Percentiles rank a stretch among this genome's conserved stretches.
Conservation (phyloP, 306 rosid genomes). For the Arachis stenosperma region DNA sequence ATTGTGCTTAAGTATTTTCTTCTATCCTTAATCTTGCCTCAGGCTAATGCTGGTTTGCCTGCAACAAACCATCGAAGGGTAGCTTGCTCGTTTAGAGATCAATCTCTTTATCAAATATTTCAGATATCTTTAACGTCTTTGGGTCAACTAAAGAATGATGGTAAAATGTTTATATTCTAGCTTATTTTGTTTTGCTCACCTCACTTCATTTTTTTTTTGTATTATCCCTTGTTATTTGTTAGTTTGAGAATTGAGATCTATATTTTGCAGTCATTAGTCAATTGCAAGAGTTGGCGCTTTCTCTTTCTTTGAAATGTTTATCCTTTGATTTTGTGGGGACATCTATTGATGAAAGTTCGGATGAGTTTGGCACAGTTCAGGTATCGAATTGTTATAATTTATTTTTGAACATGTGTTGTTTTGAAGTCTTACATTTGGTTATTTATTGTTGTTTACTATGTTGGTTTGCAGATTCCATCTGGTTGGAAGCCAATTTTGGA, state of each 20-base stretch:
- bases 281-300: slow-evolving; percentile 95
- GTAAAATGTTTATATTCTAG: slow-evolving; percentile 46
- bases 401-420: slow-evolving; percentile 1
- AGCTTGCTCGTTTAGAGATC: slow-evolving; percentile 95
- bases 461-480: slow-evolving; percentile 77
- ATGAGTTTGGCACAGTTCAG: slow-evolving; percentile 99
- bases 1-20: slow-evolving; percentile 21
- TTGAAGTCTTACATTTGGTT: slow-evolving; percentile 35
- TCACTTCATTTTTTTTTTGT: slow-evolving; percentile 31
- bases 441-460: slow-evolving; percentile 42
- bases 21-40: slow-evolving; percentile 48
- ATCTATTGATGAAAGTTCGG: slow-evolving; percentile 97
- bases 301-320: slow-evolving; percentile 90
- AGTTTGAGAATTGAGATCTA: slow-evolving; percentile 40
- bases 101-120: slow-evolving; percentile 85
- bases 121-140: slow-evolving; percentile 93
- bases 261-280: slow-evolving; percentile 69
- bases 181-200: slow-evolving; percentile 1
- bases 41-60: slow-evolving; percentile 89
- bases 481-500: slow-evolving; percentile 93
- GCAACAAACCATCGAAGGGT: slow-evolving; percentile 98
- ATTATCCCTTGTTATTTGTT: slow-evolving; percentile 18
- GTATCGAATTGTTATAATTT: slow-evolving; percentile 46
- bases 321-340: slow-evolving; percentile 99
- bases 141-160: slow-evolving; percentile 87